Base-by-base conservation (phyloP, 2,329 filamentous ascomycete genomes). In the Neoscytalidium dimidiatum region DNA sequence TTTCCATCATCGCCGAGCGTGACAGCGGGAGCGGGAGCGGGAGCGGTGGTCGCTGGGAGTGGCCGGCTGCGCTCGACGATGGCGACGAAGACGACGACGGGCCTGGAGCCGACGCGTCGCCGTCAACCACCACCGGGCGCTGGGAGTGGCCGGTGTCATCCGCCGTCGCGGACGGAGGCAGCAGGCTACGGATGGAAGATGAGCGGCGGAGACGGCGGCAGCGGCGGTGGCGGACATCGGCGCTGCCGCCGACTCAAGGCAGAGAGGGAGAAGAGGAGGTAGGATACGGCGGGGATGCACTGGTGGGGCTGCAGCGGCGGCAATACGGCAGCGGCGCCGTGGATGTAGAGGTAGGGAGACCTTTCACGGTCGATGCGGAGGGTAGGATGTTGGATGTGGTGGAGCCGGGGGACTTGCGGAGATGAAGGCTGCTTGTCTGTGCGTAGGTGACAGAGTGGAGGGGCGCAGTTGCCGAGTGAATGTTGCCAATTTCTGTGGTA, bases 291-390 rank as follows among this genome's bases (percentile, higher is more conserved):
- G 23, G 23, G 48, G n/a, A 29, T 11, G 14, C 23, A 23, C 14
- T 11, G 23, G 6, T 26, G 44, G 8, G 7, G 21, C 19, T 8
- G 48, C 14, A 17, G 17, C 48, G 5, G n/a, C 28, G 43, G 43
- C 7, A 19, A 31, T 4, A 7, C 28, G 9, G 13, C 35, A 17
- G n/a, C 33, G 33, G 14, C 23, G 60, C 43, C 13, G 9, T 17
- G 19, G 60, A 62, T n/a, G 13, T 52, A 7, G 60, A 62, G 46
- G 13, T 52, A 23, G 60, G 60, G 3, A 9, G 44, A 23, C 60
- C 29, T 21, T 62, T 62, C n/a, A 43, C 21, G 23, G 43, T 52
- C n/a, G 33, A 51, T n/a, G 26, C 28, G 4, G 60, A 33, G 46
- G 33, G 29, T 13, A 26, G 31, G 44, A 38, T 35, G 4, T 19